Percentiles rank a stretch among this genome's conserved stretches.
Evolutionary conservation across 169 alveolate genomes (phyloP).

Genomic region (Cryptosporidium felis): DNA sequence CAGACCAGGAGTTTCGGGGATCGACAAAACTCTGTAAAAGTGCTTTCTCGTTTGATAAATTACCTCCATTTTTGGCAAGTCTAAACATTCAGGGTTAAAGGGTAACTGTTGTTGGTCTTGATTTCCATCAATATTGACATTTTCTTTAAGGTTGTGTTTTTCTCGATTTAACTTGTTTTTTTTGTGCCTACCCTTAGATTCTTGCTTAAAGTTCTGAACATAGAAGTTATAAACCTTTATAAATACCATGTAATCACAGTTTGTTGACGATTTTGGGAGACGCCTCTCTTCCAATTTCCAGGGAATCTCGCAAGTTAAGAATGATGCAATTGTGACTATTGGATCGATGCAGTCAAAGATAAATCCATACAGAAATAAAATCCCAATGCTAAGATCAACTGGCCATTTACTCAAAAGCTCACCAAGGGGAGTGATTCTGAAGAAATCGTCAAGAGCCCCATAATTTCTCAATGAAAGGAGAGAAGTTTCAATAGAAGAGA

Average conservation of each 20-base stretch:
- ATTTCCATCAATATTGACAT: conserved; percentile 1
- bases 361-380: conserved; percentile 47
- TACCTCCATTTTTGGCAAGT: conserved; percentile 46
- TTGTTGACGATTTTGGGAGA: not conserved
- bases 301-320: conserved; percentile 67
- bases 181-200: not conserved
- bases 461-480: not conserved
- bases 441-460: conserved; percentile 41
- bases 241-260: conserved; percentile 57
- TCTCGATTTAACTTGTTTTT: not conserved
- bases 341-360: conserved; percentile 66
- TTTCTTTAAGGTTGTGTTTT: no score
- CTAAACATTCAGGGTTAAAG: conserved; percentile 27
- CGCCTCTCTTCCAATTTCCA: conserved; percentile 43
- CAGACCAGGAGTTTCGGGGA: not conserved
- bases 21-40: not conserved
- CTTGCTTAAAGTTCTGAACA: not conserved
- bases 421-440: conserved; percentile 70
- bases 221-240: conserved; percentile 42
- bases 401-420: conserved; percentile 64
- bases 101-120: conserved; percentile 1
- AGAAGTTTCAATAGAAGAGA: conserved; percentile 55
- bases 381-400: conserved; percentile 71
- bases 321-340: conserved; percentile 46
- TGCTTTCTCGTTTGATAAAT: conserved; percentile 48